Base-by-base conservation (phyloP, 2,329 filamentous ascomycete genomes). In the Pseudocercospora vitis region DNA sequence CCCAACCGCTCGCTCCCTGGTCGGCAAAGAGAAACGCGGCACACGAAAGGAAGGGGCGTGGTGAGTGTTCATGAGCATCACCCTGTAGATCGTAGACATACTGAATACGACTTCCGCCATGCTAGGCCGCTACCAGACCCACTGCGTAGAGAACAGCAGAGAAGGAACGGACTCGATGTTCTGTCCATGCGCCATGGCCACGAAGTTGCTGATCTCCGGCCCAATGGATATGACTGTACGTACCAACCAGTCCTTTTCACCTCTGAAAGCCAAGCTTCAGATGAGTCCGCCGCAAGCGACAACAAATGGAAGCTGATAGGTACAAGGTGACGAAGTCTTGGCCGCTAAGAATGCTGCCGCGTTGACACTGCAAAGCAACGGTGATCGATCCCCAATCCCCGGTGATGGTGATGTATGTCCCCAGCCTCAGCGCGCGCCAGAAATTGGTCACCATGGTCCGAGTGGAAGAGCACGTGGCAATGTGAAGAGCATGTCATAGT, bases 1-100 rank as follows among this genome's bases (percentile, higher is more conserved):
- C 64, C 80, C 82, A 11, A 85, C 81, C 45, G 81, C 83, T 31
- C 75, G 85, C 56, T 86, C 82, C 64, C 73, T 88, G 68, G 81
- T 87, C 44, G 85, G 84, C 2, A 88, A 87, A 67, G 81, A 84
- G 64, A 85, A 81, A 62, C 54, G 65, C 32, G 56, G 61, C 11
- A 60, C 53, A 7, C 63, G 61, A 44, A 64, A 63, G 70, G 53
- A 56, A 19, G 58, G 53, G 16, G 58, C 58, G 3, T 63, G 59
- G 60, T n/a, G n/a, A n/a, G n/a, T n/a, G n/a, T n/a, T n/a, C n/a
- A n/a, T n/a, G n/a, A n/a, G n/a, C n/a, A n/a, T n/a, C n/a, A n/a
- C n/a, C n/a, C n/a, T n/a, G n/a, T n/a, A n/a, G n/a, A n/a, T n/a
- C n/a, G n/a, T n/a, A n/a, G n/a, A n/a, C n/a, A n/a, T n/a, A n/a